Evolutionary conservation across 2,329 filamentous ascomycete species (phyloP), one percentile per base, ranked within the genome.

Genomic region (Hypoxylon sp.): DNA sequence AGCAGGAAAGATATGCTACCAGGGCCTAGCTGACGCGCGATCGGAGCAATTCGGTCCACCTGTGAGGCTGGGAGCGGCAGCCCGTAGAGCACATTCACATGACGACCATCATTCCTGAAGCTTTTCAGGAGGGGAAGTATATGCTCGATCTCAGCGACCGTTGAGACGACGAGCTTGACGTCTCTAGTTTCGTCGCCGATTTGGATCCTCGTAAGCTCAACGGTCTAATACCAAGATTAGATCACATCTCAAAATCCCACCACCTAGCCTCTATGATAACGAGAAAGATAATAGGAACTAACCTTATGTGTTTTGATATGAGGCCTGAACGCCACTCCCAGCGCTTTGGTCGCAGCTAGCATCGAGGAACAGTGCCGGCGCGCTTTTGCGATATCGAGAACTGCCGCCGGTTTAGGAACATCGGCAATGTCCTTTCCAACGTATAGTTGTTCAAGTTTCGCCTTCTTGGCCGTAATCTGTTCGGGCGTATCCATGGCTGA

Each of bases 231-330:
- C 14, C 38, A 6, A 20, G 12, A 18, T 18, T 26, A 46, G 18
- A 46, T 33, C 20, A 46, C 9, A 18, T 44, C 2, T 24, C 3
- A 9, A 46, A 14, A 22, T 6, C 3, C 4, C 11, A 12, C 1
- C 9, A 26, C 16, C 32, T 18, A 14, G 4, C 16, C 33, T 32
- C 26, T 4, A 22, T 28, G 14, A 2, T 9, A 7, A 48, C 20
- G 4, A 20, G 16, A 2, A 4, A 40, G 36, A n/a, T 46, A 22
- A 42, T 8, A 28, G 20, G 24, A 42, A 32, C 51, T 24, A 26
- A 45, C 51, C 38, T 54, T 54, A 11, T 54, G 51, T 12, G 51
- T 54, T 45, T 54, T 54, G n/a, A 54, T 45, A 42, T 54, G 51
- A 18, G 51, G 38, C 24, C 51, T 30, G 28, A 54, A 54, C 3